Evolutionary conservation across 345 rosid genomes (phyloP), one percentile per base, ranked within the genome.

Genomic region (Bruguiera gymnorhiza): DNA sequence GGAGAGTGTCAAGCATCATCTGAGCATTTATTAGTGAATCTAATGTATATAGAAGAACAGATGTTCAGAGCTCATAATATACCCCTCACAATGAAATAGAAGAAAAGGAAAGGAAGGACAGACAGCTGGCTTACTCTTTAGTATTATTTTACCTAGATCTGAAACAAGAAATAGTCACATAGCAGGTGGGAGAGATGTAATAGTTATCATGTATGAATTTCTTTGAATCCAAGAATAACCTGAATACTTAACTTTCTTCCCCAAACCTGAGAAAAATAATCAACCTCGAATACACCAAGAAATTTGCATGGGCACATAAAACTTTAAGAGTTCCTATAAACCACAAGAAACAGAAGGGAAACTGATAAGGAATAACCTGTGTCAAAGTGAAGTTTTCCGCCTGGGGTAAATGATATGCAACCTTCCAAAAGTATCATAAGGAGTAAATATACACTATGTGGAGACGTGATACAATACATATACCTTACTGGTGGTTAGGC

Each of bases 261-360:
- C 29, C 16, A 55, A 29, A 55, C 59, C 29, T n/a, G 29, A 55
- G 59, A 55, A 55, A 26, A 23, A 55, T n/a, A 55, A 55, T 55
- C 29, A 55, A 55, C 27, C 59, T 8, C 1, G 21, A 55, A 5
- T 23, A 26, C 13, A 26, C 10, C 10, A n/a, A 13, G 59, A 55
- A 55, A n/a, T 55, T 26, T 55, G 23, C 8, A 55, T 19, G 27
- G 6, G 27, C 59, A 23, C 29, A 32, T 32, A 55, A 55, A 55
- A 55, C 29, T 37, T 37, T 48, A 32, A 56, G 32, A 39, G 31
- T 30, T 46, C 50, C 31, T 29, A 56, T n/a, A 65, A 72, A 46
- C 70, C 24, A 65, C 29, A 30, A 36, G 34, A 57, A 57, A 24
- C 23, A 16, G 37, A 62, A 21, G 31, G 32, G 73, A 70, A 69